Conservation (phyloP, 768 basidiomycete genomes). For the Russula dissimulans region DNA sequence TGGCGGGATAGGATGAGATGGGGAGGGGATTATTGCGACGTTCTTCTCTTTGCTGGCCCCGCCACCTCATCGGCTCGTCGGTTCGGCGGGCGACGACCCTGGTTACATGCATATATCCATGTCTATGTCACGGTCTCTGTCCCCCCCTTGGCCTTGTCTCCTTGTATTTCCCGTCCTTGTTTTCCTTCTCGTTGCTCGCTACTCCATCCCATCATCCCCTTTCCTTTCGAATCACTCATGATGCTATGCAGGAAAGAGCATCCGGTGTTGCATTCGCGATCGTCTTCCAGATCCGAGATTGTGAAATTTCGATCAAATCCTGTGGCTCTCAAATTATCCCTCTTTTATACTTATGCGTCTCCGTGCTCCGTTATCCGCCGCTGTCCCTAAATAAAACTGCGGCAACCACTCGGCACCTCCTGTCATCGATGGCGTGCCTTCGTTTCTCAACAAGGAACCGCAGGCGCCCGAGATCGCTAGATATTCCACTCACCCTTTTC, state of each 20-base stretch:
- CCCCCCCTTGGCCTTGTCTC: too few relatives aligned
- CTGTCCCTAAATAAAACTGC: too few relatives aligned
- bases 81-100: neutral
- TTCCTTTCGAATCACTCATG: too few relatives aligned
- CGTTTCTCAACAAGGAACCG: too few relatives aligned
- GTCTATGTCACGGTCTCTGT: too few relatives aligned
- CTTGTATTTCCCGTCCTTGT: neutral
- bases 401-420: too few relatives aligned
- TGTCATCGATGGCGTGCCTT: too few relatives aligned
- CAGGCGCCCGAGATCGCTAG: too few relatives aligned
- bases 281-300: neutral
- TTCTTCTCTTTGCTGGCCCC: neutral
- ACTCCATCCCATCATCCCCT: neutral
- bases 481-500: too few relatives aligned
- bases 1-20: neutral
- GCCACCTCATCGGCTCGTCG: neutral
- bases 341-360: constrained; percentile 1
- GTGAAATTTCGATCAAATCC: constrained; percentile 8
- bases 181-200: neutral
- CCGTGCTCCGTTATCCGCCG: too few relatives aligned
- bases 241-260: neutral
- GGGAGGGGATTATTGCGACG: neutral
- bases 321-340: neutral
- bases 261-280: neutral
- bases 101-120: neutral